These are phyloP conservation scores for Saccharomycopsis capsularis DNA, from an alignment of 805 yeast species.

Conservation along the genomic window DNA sequence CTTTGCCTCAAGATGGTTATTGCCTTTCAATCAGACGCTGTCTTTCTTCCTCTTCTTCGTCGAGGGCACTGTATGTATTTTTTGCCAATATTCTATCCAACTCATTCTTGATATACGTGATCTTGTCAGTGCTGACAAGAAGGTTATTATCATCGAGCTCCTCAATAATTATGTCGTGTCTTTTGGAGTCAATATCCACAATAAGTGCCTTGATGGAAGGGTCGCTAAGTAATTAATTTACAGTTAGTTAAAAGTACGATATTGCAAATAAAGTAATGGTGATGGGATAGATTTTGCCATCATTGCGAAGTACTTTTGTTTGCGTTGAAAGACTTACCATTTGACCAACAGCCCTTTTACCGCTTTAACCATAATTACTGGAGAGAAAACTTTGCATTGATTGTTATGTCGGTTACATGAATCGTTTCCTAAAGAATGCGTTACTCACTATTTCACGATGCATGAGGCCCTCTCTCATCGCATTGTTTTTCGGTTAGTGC, in stretches of 20 bases:
- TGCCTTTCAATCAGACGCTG: too few relatives aligned
- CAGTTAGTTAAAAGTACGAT: not conserved
- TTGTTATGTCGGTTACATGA: too few relatives aligned
- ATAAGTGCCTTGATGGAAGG: constrained; percentile 89
- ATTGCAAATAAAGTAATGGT: not conserved
- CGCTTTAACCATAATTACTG: constrained; percentile 18
- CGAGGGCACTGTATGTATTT: constrained; percentile 55
- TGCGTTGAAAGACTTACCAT: constrained; percentile 18
- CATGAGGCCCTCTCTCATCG: too few relatives aligned
- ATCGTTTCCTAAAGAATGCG: too few relatives aligned
- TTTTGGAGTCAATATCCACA: constrained; percentile 68
- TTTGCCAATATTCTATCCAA: constrained; percentile 68
- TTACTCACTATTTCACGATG: too few relatives aligned
- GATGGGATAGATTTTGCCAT: too few relatives aligned
- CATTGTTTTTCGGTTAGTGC: too few relatives aligned
- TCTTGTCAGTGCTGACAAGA: constrained; percentile 69
- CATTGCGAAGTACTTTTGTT: too few relatives aligned
- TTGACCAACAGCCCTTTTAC: constrained; percentile 18
- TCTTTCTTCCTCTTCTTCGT: constrained; percentile 60
- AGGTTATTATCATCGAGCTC: constrained; percentile 91
- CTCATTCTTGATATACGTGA: constrained; percentile 69
- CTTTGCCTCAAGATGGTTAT: too few relatives aligned
- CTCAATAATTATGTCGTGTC: constrained; percentile 66
- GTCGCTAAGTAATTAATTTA: constrained; percentile 41
- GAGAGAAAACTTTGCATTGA: too few relatives aligned